Evolutionary conservation across 2,329 filamentous ascomycete species (phyloP).

Genomic region (Penicillium sp.): DNA sequence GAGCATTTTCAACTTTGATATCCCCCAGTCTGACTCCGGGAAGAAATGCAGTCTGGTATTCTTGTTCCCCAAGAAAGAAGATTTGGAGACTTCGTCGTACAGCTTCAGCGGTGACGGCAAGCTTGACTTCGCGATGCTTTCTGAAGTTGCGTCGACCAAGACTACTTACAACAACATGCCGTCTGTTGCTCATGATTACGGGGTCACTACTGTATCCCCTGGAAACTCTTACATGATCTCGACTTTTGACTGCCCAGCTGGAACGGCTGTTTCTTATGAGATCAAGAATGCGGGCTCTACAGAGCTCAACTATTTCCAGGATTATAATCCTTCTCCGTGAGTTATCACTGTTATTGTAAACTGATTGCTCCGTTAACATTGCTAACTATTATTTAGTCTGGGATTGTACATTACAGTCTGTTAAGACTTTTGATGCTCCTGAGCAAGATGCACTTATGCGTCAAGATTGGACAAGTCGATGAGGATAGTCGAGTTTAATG

Average conservation of each 20-base stretch:
- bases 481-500: too few species aligned
- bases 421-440: too few species aligned
- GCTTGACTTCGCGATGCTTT: conserved; percentile 49
- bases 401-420: conserved; percentile 40
- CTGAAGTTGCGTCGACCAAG: conserved; percentile 39
- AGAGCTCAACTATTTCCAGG: conserved; percentile 57
- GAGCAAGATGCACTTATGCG: too few species aligned
- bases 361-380: not conserved
- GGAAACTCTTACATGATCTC: conserved; percentile 52
- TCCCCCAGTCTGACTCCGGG: conserved; percentile 49
- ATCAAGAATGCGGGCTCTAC: conserved; percentile 49
- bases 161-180: conserved; percentile 54
- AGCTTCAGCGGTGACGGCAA: conserved; percentile 50
- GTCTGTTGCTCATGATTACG: conserved; percentile 41
- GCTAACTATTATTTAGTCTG: conserved; percentile 24
- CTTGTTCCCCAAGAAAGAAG: conserved; percentile 53
- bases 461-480: too few species aligned
- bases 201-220: conserved; percentile 43
- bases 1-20: conserved; percentile 65
- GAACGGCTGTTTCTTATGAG: conserved; percentile 48
- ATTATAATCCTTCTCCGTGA: conserved; percentile 52
- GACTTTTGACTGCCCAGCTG: conserved; percentile 52
- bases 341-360: too few species aligned
- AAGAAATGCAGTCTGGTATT: conserved; percentile 61
- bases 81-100: conserved; percentile 56